Base-by-base conservation (phyloP, 2,329 filamentous ascomycete species). In the Dactylellina cionopaga region DNA sequence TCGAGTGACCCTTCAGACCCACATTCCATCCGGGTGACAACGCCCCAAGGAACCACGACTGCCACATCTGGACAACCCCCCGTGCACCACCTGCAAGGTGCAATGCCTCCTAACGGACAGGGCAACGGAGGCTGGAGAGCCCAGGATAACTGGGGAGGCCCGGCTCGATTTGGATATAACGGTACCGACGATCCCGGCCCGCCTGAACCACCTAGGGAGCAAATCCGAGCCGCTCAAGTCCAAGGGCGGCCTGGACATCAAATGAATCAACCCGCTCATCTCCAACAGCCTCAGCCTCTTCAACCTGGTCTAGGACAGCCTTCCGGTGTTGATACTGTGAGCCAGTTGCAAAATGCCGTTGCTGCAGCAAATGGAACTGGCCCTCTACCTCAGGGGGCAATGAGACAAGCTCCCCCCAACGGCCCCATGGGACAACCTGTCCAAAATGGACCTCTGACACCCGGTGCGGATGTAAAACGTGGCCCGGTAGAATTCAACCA, bases 401-500 rank as follows among this genome's bases (percentile, higher is more conserved):
- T 85, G 46, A 82, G 82, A 17, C 80, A 87, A 66, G 85, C 87
- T 72, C 85, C 86, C 74, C 85, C 82, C 29, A 79, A 89, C 65
- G 91, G 89, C 77, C 88, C 87, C 44, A 84, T 84, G 72, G 85
- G 84, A 19, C 82, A 83, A 76, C 82, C 87, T 81, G 81, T 89
- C 81, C 82, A 86, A 80, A 82, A 85, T 81, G 82, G 83, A 81
- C 24, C 80, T 80, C n/a, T 81, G 83, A 63, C 81, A 80, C 56
- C 84, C 9, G 58, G 58, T 25, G 41, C 58, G 19, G 66, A 71
- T 83, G 56, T 77, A 91, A 79, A 93, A 96, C 80, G 96, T 95
- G 94, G 93, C 0, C 95, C 95, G 0, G 95, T 99, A 15, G 95
- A 99, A 79, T 99, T 99, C 81, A 99, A 99, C 79, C 95, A 99